Conservation (phyloP, 306 rosid genomes). For the Trifolium subterraneum region DNA sequence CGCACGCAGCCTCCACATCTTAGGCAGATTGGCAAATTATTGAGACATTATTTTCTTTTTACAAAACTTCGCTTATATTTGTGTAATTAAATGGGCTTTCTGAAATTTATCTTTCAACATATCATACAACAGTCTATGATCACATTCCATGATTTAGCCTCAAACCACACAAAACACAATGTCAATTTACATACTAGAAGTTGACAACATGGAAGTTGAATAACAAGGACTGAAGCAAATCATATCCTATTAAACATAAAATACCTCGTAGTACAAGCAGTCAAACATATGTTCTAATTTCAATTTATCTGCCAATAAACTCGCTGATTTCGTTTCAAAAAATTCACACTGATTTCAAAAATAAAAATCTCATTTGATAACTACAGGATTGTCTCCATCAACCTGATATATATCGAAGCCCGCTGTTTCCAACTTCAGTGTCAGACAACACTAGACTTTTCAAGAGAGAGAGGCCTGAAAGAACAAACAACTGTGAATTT, state of each 20-base stretch:
- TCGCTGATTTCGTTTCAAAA: not conserved
- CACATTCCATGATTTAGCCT: constrained; percentile 17
- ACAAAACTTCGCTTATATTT: not conserved
- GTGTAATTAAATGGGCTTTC: constrained; percentile 19
- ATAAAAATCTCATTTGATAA: constrained; percentile 33
- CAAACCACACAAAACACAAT: not conserved
- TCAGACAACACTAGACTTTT: constrained; percentile 92
- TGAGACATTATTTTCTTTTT: not conserved
- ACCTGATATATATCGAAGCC: constrained; percentile 89
- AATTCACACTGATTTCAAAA: constrained; percentile 10
- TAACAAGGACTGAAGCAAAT: not conserved
- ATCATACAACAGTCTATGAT: not conserved
- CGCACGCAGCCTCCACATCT: not conserved
- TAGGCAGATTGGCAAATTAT: constrained; percentile 4
- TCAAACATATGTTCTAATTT: constrained; percentile 22
- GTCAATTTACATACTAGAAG: constrained; percentile 14
- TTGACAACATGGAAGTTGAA: constrained; percentile 17
- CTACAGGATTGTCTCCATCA: constrained; percentile 36
- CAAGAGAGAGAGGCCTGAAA: constrained; percentile 73
- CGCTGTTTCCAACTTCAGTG: constrained; percentile 80
- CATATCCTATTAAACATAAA: constrained; percentile 11
- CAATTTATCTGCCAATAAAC: not conserved
- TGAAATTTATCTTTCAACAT: constrained; percentile 15
- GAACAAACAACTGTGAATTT: constrained; percentile 40
- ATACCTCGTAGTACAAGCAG: not conserved